Percentiles rank a stretch among this genome's conserved stretches.
Conservation (phyloP, 306 rosid genomes). For the Vicia sativa region DNA sequence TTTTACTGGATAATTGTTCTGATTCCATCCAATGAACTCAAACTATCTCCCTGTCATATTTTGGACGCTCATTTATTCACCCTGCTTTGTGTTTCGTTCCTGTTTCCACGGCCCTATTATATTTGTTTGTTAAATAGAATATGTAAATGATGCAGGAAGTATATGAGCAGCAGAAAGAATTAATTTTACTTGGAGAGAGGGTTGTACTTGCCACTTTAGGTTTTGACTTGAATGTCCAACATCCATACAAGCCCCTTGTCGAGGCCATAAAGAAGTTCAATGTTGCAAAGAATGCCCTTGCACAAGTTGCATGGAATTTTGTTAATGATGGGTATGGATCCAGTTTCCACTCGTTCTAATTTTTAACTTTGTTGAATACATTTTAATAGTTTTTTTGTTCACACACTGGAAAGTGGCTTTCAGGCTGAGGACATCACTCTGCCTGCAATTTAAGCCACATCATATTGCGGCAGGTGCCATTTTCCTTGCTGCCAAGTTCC, state of each 20-base stretch:
- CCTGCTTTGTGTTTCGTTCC: neutral
- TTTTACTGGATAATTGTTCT: slow-evolving; percentile 36
- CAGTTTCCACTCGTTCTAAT: slow-evolving; percentile 39
- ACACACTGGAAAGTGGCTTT: slow-evolving; percentile 72
- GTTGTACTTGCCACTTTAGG: slow-evolving; percentile 90
- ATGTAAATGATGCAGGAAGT: slow-evolving; percentile 73
- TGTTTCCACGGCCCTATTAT: slow-evolving; percentile 21
- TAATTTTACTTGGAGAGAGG: slow-evolving; percentile 86
- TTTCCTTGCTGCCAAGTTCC: slow-evolving; percentile 99
- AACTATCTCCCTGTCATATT: slow-evolving; percentile 20
- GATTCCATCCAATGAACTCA: slow-evolving; percentile 15
- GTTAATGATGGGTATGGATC: slow-evolving; percentile 94
- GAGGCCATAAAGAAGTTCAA: slow-evolving; percentile 98
- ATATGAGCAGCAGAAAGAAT: slow-evolving; percentile 91
- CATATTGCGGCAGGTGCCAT: slow-evolving; percentile 99
- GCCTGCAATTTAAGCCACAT: slow-evolving; percentile 99
- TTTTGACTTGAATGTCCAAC: slow-evolving; percentile 87
- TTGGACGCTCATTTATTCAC: neutral
- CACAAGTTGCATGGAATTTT: slow-evolving; percentile 99
- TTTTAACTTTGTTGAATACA: slow-evolving; percentile 41
- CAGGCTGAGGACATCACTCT: slow-evolving; percentile 99
- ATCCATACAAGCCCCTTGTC: slow-evolving; percentile 97
- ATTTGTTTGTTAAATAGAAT: slow-evolving; percentile 30
- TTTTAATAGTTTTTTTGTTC: slow-evolving; percentile 44
- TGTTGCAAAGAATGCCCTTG: slow-evolving; percentile 93